Conservation (phyloP, 2,329 filamentous ascomycete species). For the Paecilomyces sp. region DNA sequence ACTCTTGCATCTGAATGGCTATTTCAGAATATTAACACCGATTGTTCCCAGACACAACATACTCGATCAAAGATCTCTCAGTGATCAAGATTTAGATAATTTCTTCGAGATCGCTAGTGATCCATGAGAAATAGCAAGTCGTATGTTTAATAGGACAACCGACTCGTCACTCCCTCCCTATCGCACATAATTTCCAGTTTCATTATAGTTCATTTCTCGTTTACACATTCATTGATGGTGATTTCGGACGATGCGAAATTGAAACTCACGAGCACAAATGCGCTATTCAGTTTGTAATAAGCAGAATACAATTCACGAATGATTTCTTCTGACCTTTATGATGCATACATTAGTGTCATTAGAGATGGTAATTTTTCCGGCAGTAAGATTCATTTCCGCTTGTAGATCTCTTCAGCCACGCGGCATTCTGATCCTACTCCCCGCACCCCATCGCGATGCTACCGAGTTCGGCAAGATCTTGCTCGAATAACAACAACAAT, state of each 20-base stretch:
- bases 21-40: not conserved
- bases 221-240: not conserved
- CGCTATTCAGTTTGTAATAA: not conserved
- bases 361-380: not conserved
- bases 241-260: not conserved
- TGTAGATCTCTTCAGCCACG: not conserved
- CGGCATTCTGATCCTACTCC: not conserved
- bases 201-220: not conserved
- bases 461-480: not conserved
- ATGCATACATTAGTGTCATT: not conserved
- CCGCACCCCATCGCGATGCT: not conserved
- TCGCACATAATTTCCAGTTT: not conserved
- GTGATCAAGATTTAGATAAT: not conserved
- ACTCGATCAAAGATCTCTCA: not conserved
- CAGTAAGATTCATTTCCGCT: not conserved
- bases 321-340: not conserved
- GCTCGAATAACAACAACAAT: not conserved
- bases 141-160: not conserved
- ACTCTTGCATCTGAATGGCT: not conserved
- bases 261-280: not conserved
- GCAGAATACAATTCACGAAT: not conserved
- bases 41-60: not conserved
- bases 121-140: not conserved
- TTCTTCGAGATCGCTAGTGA: not conserved
- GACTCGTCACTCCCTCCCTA: not conserved